Evolutionary conservation across 441 rosid species (phyloP).

Genomic region (Capsella rubella): DNA sequence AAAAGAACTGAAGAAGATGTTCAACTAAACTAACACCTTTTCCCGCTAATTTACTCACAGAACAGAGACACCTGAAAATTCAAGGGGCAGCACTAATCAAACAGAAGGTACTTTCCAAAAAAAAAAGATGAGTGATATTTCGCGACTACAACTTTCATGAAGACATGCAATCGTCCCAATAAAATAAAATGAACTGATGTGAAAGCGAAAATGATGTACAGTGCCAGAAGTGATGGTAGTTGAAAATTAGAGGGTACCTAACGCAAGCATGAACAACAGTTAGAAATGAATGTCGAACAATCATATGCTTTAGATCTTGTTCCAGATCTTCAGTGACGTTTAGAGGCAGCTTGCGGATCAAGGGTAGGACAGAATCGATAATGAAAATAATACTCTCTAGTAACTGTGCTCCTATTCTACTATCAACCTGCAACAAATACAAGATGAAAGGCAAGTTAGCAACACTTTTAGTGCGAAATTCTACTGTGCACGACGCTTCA

Average conservation of each 20-base stretch:
- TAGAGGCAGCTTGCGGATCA: conserved; percentile 83
- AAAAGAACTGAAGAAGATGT: conserved; percentile 90
- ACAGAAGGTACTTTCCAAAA: conserved; percentile 34
- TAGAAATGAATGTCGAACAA: conserved; percentile 94
- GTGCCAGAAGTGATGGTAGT: conserved; percentile 29
- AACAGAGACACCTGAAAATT: conserved; percentile 86
- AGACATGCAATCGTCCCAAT: conserved; percentile 23
- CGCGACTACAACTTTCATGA: conserved; percentile 32
- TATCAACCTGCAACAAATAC: conserved; percentile 77
- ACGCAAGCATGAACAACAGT: conserved; percentile 99
- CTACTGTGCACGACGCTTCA: conserved; percentile 4
- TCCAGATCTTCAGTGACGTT: conserved; percentile 88
- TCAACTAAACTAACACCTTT: conserved; percentile 75
- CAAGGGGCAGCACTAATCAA: conserved; percentile 33
- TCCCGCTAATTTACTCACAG: conserved; percentile 83
- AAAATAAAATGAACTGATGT: conserved; percentile 7
- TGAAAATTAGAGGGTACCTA: conserved; percentile 63
- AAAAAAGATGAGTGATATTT: conserved; percentile 17
- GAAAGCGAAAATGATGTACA: conserved; percentile 17
- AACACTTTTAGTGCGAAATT: conserved; percentile 29
- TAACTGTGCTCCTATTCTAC: conserved; percentile 81
- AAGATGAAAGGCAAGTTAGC: conserved; percentile 39
- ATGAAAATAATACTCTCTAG: conserved; percentile 96
- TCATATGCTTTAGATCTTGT: conserved; percentile 97
- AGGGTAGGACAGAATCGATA: conserved; percentile 86